Conservation (phyloP, 768 basidiomycete species). For the Leccinum pellstonianum region DNA sequence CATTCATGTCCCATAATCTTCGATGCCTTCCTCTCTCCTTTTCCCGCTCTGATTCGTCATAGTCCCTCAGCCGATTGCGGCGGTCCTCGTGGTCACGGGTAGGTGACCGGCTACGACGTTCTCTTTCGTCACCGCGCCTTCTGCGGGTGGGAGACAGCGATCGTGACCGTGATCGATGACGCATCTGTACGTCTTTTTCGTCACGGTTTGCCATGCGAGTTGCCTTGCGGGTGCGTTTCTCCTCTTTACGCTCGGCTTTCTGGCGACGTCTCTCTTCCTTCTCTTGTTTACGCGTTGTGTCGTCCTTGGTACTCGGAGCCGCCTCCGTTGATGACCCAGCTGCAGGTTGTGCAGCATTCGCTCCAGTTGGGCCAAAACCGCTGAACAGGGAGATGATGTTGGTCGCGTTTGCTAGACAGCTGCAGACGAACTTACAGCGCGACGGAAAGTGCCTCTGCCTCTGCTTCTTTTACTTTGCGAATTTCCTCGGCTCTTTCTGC, state of each 20-base stretch:
- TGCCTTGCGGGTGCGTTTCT: slow-evolving; percentile 57
- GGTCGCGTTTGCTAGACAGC: neutral
- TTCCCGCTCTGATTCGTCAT: slow-evolving; percentile 29
- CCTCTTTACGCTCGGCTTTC: slow-evolving; percentile 59
- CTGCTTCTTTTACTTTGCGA: slow-evolving; percentile 76
- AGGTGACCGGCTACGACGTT: slow-evolving; percentile 34
- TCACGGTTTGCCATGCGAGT: slow-evolving; percentile 39
- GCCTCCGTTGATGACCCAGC: slow-evolving; percentile 20
- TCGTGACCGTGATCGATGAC: slow-evolving; percentile 31
- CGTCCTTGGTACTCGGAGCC: slow-evolving; percentile 27
- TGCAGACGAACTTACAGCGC: slow-evolving; percentile 58
- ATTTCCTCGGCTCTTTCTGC: slow-evolving; percentile 70
- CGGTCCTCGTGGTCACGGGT: slow-evolving; percentile 21
- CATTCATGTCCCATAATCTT: slow-evolving; percentile 50
- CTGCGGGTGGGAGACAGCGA: slow-evolving; percentile 36
- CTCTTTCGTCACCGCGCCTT: slow-evolving; percentile 17
- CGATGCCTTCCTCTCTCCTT: slow-evolving; percentile 44
- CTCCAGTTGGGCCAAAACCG: slow-evolving; percentile 64
- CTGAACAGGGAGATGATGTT: slow-evolving; percentile 39
- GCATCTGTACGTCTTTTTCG: slow-evolving; percentile 28
- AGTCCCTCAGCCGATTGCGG: slow-evolving; percentile 21
- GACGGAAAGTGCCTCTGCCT: slow-evolving; percentile 82
- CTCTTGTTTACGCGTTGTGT: slow-evolving; percentile 33
- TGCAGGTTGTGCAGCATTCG: slow-evolving; percentile 28
- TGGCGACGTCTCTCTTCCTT: slow-evolving; percentile 52